Conservation (phyloP, 2,329 filamentous ascomycete species). For the Daldinia sp. region DNA sequence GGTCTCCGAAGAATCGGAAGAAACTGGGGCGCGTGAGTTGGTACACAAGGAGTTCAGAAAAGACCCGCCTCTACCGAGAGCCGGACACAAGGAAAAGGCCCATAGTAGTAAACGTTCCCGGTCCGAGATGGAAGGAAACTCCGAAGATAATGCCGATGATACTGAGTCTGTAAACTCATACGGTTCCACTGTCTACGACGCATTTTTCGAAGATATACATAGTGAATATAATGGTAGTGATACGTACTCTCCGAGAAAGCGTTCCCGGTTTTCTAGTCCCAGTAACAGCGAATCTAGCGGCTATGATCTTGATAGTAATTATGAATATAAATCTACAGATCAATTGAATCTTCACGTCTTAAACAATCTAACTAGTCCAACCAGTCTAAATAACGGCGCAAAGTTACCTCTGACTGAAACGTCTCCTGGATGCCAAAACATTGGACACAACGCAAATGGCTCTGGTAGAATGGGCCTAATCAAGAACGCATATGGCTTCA, state of each 20-base stretch:
- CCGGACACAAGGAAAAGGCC: neutral
- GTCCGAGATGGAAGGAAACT: neutral
- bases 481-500: neutral
- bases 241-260: neutral
- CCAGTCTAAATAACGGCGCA: neutral
- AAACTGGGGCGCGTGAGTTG: neutral
- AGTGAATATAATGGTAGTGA: neutral
- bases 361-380: neutral
- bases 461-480: neutral
- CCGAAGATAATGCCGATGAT: neutral
- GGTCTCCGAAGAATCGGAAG: neutral
- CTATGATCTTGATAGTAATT: neutral
- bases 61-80: neutral
- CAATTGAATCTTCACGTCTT: neutral
- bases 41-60: neutral
- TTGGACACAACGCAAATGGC: neutral
- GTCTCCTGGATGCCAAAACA: neutral
- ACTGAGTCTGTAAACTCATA: neutral
- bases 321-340: neutral
- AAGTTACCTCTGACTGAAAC: neutral
- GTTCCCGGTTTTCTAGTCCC: neutral
- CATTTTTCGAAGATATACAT: slow-evolving; percentile 2
- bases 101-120: neutral
- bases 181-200: neutral
- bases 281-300: neutral